Evolutionary conservation across 352 stramenopile genomes (phyloP).

Genomic region (Pythium scleroteichum): DNA sequence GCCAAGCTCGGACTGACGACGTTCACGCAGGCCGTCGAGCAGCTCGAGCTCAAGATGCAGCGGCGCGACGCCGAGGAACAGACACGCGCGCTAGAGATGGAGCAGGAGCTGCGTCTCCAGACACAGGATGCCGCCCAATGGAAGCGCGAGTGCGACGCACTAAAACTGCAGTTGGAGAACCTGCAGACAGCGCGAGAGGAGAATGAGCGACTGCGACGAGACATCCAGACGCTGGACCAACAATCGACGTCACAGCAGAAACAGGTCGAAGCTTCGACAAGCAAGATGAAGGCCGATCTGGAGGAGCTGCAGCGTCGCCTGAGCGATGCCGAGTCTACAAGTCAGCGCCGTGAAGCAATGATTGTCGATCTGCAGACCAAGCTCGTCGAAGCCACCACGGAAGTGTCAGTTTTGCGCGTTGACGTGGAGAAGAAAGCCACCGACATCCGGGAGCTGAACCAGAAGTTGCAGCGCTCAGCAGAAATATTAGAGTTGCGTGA

Average conservation of each 20-base stretch:
- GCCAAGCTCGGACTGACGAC: slow-evolving; percentile 50
- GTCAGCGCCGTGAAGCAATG: slow-evolving; percentile 11
- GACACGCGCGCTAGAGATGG: slow-evolving; percentile 50
- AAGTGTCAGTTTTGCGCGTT: slow-evolving; percentile 28
- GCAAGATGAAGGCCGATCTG: slow-evolving; percentile 17
- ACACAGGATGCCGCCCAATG: slow-evolving; percentile 38
- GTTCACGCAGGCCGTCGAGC: slow-evolving; percentile 72
- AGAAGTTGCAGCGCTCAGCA: slow-evolving; percentile 46
- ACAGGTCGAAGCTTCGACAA: slow-evolving; percentile 9
- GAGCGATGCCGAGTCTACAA: slow-evolving; percentile 20
- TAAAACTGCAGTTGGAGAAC: slow-evolving; percentile 3
- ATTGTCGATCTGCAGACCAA: slow-evolving; percentile 40
- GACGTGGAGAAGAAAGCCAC: slow-evolving; percentile 47
- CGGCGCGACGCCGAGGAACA: slow-evolving; percentile 65
- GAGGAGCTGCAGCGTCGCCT: slow-evolving; percentile 36
- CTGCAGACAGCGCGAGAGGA: slow-evolving; percentile 10
- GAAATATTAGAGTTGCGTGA: slow-evolving; percentile 46
- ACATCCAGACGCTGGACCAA: slow-evolving; percentile 28
- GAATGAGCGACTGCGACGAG: slow-evolving; percentile 15
- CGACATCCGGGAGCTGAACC: slow-evolving; percentile 51
- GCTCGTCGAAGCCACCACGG: slow-evolving; percentile 23
- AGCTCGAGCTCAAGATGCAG: slow-evolving; percentile 80
- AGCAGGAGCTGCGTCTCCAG: slow-evolving; percentile 50
- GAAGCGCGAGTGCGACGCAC: slow-evolving; percentile 31
- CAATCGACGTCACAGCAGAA: slow-evolving; percentile 38